These are phyloP conservation scores for Lactarius sanguifluus DNA, from an alignment of 768 basidiomycete species.

Conservation along the genomic window DNA sequence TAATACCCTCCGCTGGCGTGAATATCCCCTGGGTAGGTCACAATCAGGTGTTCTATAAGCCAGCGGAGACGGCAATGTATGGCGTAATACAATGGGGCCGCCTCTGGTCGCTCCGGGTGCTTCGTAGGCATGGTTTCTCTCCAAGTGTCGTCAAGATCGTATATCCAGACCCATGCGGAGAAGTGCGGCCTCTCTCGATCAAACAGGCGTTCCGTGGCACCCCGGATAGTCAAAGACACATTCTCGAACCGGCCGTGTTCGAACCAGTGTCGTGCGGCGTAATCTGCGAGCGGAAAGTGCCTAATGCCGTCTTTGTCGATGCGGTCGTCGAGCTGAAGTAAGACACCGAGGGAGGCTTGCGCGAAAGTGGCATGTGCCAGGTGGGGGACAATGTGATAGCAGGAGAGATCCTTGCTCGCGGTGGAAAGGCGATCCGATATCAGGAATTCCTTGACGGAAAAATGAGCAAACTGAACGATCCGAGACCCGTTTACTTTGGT, in stretches of 20 bases:
- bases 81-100: conserved; percentile 7
- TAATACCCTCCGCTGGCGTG: background rate
- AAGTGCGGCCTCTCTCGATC: background rate
- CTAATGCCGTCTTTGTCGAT: background rate
- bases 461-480: conserved; percentile 14
- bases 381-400: background rate
- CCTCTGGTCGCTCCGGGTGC: background rate
- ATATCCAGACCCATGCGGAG: conserved; percentile 1
- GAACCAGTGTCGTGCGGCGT: conserved; percentile 7
- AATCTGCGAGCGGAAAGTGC: background rate
- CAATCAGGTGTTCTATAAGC: background rate
- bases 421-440: conserved; percentile 1
- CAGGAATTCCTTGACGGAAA: conserved; percentile 17
- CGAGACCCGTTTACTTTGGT: background rate
- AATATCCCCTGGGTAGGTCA: background rate
- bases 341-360: background rate
- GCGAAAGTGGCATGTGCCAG: conserved; percentile 4
- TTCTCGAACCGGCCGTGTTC: background rate
- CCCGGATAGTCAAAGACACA: background rate
- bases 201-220: conserved; percentile 3
- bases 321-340: background rate
- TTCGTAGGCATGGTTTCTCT: background rate
- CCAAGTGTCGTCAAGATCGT: background rate
- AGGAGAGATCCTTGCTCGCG: background rate
- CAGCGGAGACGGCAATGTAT: background rate